Conservation (phyloP, 768 basidiomycete genomes). For the Macrolepiota dolichaula region DNA sequence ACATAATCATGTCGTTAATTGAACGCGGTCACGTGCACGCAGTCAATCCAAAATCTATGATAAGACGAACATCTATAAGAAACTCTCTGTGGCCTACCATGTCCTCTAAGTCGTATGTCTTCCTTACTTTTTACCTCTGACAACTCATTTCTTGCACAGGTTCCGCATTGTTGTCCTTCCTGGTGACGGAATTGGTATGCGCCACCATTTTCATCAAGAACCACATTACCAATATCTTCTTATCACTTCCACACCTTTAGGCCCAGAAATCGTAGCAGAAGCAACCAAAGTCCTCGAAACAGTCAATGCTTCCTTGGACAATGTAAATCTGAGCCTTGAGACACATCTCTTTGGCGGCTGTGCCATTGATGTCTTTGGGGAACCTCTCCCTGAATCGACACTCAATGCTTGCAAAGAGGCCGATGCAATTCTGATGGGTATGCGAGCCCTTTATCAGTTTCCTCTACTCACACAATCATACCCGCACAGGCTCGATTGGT, state of each 20-base stretch:
- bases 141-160: conserved; percentile 32
- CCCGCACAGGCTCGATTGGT: conserved; percentile 79
- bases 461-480: conserved; percentile 6
- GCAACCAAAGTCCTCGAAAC: conserved; percentile 80
- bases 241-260: conserved; percentile 29
- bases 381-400: conserved; percentile 81
- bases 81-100: no score
- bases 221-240: neutral
- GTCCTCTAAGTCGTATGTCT: no score
- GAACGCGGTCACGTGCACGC: conserved; percentile 5
- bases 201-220: neutral
- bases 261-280: conserved; percentile 87
- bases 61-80: no score
- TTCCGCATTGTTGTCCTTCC: conserved; percentile 87
- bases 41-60: no score
- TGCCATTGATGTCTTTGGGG: conserved; percentile 87
- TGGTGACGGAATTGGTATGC: conserved; percentile 95
- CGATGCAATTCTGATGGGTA: conserved; percentile 95
- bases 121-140: no score
- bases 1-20: neutral
- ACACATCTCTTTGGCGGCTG: conserved; percentile 84
- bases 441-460: conserved; percentile 15
- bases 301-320: conserved; percentile 56
- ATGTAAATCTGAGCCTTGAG: conserved; percentile 73
- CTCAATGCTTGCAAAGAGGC: conserved; percentile 87